phyloP scores from a whole-genome alignment of 306 rosid genomes.

The Gleditsia sinensis region DNA sequence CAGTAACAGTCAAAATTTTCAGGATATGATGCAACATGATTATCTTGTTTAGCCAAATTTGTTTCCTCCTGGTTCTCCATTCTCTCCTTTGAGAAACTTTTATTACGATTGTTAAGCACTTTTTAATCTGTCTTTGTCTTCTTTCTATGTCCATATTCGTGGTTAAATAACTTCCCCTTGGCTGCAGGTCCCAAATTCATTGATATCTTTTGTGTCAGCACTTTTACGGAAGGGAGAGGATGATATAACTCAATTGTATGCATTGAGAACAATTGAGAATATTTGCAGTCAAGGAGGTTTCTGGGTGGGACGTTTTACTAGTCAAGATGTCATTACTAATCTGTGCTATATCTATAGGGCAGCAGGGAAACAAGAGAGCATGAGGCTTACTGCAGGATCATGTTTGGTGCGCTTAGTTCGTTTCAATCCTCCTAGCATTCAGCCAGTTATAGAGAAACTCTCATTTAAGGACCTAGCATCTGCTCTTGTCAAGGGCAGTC shows the following conservation, averaged over 20 bases:
- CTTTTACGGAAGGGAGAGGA: conserved; percentile 93
- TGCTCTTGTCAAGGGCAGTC: conserved; percentile 76
- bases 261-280: conserved; percentile 90
- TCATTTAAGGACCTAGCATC: conserved; percentile 86
- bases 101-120: not conserved
- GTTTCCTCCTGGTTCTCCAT: conserved; percentile 12
- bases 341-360: conserved; percentile 88
- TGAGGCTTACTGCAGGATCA: conserved; percentile 97
- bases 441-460: conserved; percentile 72
- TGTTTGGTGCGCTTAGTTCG: conserved; percentile 93
- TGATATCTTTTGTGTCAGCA: conserved; percentile 78
- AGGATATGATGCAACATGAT: not conserved
- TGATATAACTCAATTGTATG: conserved; percentile 89
- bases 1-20: not conserved
- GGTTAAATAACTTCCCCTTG: conserved; percentile 21
- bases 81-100: not conserved
- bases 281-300: conserved; percentile 89
- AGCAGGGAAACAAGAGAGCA: conserved; percentile 88
- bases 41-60: conserved; percentile 13
- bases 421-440: conserved; percentile 79
- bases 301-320: conserved; percentile 84
- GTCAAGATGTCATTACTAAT: conserved; percentile 82
- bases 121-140: not conserved
- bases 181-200: conserved; percentile 82
- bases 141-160: conserved; percentile 18